Percentiles rank a stretch among this genome's conserved stretches.
phyloP scores from a whole-genome alignment of 495 filamentous ascomycete genomes.

The Podospora australis region DNA sequence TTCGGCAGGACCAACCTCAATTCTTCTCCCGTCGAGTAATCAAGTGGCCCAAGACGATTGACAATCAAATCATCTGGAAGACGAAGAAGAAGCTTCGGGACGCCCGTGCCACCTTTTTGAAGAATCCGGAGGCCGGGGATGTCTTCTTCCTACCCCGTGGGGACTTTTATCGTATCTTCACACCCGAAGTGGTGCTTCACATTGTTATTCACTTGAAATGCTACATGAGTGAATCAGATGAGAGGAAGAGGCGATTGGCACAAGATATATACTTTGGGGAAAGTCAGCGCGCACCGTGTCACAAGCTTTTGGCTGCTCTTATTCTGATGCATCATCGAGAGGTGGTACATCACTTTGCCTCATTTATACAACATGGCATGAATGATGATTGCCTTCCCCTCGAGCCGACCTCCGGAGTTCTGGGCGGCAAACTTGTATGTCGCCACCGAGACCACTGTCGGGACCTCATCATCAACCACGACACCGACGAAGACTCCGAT shows the following conservation, averaged over 20 bases:
- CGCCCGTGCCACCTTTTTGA: too few relatives aligned
- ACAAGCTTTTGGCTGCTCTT: not conserved
- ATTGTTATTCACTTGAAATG: not conserved
- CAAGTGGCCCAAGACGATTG: too few relatives aligned
- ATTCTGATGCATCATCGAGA: not conserved
- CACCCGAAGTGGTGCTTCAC: not conserved
- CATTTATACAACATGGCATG: not conserved
- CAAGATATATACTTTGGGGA: constrained; percentile 1
- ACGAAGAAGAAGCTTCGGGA: too few relatives aligned
- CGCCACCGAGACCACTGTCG: not conserved
- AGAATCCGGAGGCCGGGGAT: too few relatives aligned
- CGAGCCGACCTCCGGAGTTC: not conserved
- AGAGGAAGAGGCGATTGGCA: not conserved
- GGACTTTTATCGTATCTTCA: not conserved
- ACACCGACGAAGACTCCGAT: not conserved
- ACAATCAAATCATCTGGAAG: too few relatives aligned
- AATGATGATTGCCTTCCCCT: not conserved
- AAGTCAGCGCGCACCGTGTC: not conserved
- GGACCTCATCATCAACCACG: not conserved
- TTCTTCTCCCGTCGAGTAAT: too few relatives aligned
- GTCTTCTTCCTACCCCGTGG: not conserved
- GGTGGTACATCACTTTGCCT: not conserved
- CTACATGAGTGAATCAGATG: not conserved
- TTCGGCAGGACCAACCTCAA: too few relatives aligned
- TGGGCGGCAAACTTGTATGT: not conserved